Evolutionary conservation across 192 early-diverging fungal species (phyloP), one percentile per base, ranked within the genome.

Genomic region (Backusella morwellensis): DNA sequence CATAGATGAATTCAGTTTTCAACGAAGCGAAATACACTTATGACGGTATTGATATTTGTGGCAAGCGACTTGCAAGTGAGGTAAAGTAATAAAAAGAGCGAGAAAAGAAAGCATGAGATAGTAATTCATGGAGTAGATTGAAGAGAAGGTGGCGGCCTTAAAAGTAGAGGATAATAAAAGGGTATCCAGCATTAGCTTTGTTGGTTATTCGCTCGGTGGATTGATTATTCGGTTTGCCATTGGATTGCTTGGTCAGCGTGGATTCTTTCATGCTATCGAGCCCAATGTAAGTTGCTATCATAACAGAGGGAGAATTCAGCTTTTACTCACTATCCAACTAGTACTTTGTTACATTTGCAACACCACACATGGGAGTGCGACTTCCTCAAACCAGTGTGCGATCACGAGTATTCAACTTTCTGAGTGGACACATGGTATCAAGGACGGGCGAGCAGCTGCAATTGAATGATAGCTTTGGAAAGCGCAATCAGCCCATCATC

Each of bases 171-270:
- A 32, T 5, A 59, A 75, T 17, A 59, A 75, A 35, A 63, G 47
- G 26, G 75, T 76, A 4, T 69, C 19, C 21, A 70, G 75, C 4
- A 35, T 89, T 38, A 85, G 85, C 9, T 77, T 84, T 19, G 40
- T 90, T 38, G 89, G 89, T 35, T 90, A 90, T 54, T 90, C 89
- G 1, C 74, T 89, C 1, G 89, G 89, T 70, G 89, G 89, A 6
- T 40, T 90, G n/a, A 87, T 90, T 35, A 72, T 73, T 23, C 84
- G 89, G 6, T 90, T 87, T 78, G 82, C 83, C 0, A 77, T 88
- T 50, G 88, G 88, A 12, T 19, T 86, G 21, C 78, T 90, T 40
- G 79, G 80, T 9, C 29, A 87, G 52, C 59, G 83, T n/a, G 83
- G 82, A 19, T 86, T 90, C 59, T 90, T 90, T 70, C 72, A 84